These are phyloP conservation scores for Metschnikowia dekortorum DNA, from an alignment of 805 yeast genomes.

Conservation along the genomic window DNA sequence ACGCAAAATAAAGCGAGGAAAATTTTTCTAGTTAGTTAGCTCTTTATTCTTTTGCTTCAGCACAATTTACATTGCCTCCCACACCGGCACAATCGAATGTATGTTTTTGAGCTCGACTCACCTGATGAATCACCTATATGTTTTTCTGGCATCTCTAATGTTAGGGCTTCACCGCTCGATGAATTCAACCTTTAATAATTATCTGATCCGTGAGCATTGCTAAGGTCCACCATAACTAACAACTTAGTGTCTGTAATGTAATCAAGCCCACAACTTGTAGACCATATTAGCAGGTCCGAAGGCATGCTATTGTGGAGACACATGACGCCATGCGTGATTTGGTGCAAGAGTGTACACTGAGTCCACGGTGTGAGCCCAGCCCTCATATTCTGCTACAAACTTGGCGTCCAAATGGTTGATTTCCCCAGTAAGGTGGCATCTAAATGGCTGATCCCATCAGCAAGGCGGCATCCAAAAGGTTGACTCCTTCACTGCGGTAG, in stretches of 20 bases:
- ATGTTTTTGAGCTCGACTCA: slow-evolving; percentile 1
- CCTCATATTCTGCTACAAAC: too few relatives aligned
- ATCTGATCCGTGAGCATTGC: slow-evolving; percentile 42
- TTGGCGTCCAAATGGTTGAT: too few relatives aligned
- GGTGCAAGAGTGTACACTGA: neutral
- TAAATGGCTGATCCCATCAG: too few relatives aligned
- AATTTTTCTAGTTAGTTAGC: neutral
- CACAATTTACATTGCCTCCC: neutral
- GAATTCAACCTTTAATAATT: slow-evolving; percentile 70
- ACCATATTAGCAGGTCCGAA: too few relatives aligned
- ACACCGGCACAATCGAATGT: neutral
- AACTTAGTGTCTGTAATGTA: neutral
- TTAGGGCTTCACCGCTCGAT: slow-evolving; percentile 74
- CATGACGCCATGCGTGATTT: neutral
- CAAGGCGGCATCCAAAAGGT: too few relatives aligned
- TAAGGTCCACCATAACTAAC: slow-evolving; percentile 5
- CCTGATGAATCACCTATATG: slow-evolving; percentile 36
- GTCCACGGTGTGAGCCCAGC: too few relatives aligned
- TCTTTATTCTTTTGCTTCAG: neutral
- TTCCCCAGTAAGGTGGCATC: too few relatives aligned
- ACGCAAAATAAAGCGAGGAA: neutral
- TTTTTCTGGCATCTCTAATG: slow-evolving; percentile 94
- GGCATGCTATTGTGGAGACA: neutral
- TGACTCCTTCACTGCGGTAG: too few relatives aligned
- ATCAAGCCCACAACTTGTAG: neutral